A percentile compares a stretch with the other conserved stretches of the same genome.
Evolutionary conservation across 2,329 filamentous ascomycete genomes (phyloP).

Genomic region (Juglanconis juglandina): DNA sequence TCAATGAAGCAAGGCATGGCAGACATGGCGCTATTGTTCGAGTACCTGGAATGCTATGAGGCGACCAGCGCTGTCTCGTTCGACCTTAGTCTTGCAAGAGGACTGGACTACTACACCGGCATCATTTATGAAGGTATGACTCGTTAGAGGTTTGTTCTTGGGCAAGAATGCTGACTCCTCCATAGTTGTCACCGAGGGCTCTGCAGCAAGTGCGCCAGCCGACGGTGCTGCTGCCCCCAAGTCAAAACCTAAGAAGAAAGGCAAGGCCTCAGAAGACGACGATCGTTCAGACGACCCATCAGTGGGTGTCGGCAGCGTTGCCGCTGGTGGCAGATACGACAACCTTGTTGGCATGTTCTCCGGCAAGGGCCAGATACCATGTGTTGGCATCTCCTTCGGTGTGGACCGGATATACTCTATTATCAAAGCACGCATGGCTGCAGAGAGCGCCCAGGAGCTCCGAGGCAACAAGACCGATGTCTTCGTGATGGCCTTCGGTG

Average conservation of each 20-base stretch:
- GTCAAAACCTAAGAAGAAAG: slow-evolving; percentile 46
- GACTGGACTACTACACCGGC: slow-evolving; percentile 75
- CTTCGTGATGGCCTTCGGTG: slow-evolving; percentile 92
- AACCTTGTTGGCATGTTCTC: slow-evolving; percentile 83
- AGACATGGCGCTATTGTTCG: slow-evolving; percentile 77
- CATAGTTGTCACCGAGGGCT: slow-evolving; percentile 20
- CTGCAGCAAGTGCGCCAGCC: slow-evolving; percentile 33
- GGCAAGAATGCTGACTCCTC: background rate
- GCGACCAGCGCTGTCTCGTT: slow-evolving; percentile 76
- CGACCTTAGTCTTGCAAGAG: slow-evolving; percentile 84
- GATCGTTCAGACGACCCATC: slow-evolving; percentile 77
- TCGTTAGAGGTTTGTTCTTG: background rate
- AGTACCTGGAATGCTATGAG: slow-evolving; percentile 75
- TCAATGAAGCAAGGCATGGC: slow-evolving; percentile 75
- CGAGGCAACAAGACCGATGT: slow-evolving; percentile 72
- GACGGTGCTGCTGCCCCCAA: slow-evolving; percentile 33
- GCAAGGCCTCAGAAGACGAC: slow-evolving; percentile 51
- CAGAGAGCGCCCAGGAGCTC: slow-evolving; percentile 46
- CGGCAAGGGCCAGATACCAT: slow-evolving; percentile 75
- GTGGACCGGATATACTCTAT: slow-evolving; percentile 91
- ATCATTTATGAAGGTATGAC: slow-evolving; percentile 28
- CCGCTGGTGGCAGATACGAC: slow-evolving; percentile 83
- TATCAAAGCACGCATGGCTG: slow-evolving; percentile 69
- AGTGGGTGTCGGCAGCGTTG: slow-evolving; percentile 80
- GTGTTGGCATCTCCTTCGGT: slow-evolving; percentile 84